Evolutionary conservation across 2,329 filamentous ascomycete genomes (phyloP).

Genomic region (Fusarium sp.): DNA sequence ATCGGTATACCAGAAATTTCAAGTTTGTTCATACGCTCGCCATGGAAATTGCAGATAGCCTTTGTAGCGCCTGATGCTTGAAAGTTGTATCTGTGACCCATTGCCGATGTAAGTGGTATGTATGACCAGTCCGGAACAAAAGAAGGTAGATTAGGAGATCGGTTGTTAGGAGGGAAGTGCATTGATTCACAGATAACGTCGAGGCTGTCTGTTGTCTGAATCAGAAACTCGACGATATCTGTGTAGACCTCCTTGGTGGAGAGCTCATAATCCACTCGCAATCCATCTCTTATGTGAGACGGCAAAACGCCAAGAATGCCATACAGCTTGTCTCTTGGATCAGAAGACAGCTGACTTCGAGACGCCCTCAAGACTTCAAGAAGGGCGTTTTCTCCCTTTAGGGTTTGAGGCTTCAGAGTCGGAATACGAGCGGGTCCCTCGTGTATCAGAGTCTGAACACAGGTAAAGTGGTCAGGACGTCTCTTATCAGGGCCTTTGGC

Average conservation of each 20-base stretch:
- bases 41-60: not conserved
- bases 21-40: conserved; percentile 25
- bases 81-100: conserved; percentile 21
- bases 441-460: conserved; percentile 12
- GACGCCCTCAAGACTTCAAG: conserved; percentile 15
- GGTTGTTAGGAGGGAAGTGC: conserved; percentile 13
- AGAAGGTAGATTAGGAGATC: conserved; percentile 12
- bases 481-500: not conserved
- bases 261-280: conserved; percentile 17
- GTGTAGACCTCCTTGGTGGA: conserved; percentile 30
- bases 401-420: not conserved
- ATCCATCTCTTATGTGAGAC: not conserved
- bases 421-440: conserved; percentile 18
- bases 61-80: not conserved
- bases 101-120: conserved; percentile 15
- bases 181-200: conserved; percentile 28
- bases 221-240: conserved; percentile 24
- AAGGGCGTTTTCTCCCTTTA: not conserved
- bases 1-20: conserved; percentile 16
- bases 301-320: conserved; percentile 24
- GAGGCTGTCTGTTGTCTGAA: conserved; percentile 11
- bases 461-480: conserved; percentile 20
- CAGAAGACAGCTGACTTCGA: conserved; percentile 14
- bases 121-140: conserved; percentile 35
- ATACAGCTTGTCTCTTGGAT: conserved; percentile 24